Base-by-base conservation (phyloP, 2,329 filamentous ascomycete genomes). In the Trichoderma sp. region DNA sequence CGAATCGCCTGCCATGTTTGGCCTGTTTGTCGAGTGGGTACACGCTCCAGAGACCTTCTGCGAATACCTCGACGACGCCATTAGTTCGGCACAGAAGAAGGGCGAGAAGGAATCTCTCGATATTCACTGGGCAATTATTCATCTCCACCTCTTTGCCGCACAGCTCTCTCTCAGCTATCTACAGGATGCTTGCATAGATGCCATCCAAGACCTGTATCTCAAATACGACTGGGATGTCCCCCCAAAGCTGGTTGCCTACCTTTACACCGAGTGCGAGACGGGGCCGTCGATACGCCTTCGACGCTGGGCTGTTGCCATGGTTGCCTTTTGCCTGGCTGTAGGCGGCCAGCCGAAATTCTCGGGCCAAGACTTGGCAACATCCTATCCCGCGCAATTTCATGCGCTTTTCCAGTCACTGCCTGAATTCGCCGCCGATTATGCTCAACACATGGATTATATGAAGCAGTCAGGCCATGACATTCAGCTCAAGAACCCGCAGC, bases 231-330 rank as follows among this genome's bases (percentile, higher is more conserved):
- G 85, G 85, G 84, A 87, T 71, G 83, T 88, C 67, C 82, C 82
- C 3, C 81, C 84, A 1, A 77, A 77, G 29, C 81, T 88, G 57
- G 76, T 88, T 67, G 75, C 76, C 64, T 85, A 83, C 69, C 79
- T 87, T 12, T 88, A 87, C 76, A 81, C 77, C n/a, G 80, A 84
- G 70, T 85, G 84, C 74, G 82, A 86, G 59, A 75, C 82, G 13
- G 74, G 80, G 32, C 79, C 82, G 39, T 81, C 84, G 63, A 81
- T 84, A 48, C 82, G 86, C 10, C 78, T 88, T 45, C 83, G 86
- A 57, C 84, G 85, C 70, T 88, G 86, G 86, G 82, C 84, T 64
- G 84, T 87, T 6, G 85, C 86, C 68, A 87, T 88, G 84, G 80
- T 86, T 15, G 84, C 85, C n/a, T 88, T 85, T 80, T 82, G 82